Evolutionary conservation across 805 yeast genomes (phyloP).

Genomic region (Babjeviella inositovora): DNA sequence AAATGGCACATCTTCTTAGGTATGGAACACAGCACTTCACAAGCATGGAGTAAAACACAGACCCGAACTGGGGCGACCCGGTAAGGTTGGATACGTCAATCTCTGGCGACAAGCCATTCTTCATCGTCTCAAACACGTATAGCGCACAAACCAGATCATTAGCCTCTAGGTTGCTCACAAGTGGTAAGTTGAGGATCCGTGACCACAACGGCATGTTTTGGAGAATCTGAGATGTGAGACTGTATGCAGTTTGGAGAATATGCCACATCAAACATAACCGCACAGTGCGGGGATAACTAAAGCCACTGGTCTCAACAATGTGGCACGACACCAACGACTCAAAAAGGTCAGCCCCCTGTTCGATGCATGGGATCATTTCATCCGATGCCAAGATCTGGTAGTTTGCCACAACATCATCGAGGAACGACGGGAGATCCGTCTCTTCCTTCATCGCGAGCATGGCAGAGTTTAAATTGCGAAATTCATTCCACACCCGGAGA

Average conservation of each 20-base stretch:
- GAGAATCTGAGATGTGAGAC: neutral
- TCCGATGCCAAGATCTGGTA: conserved; percentile 10
- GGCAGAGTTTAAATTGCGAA: conserved; percentile 10
- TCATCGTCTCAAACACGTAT: neutral
- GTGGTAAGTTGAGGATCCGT: neutral
- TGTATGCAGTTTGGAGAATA: conserved; percentile 12
- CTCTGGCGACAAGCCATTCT: too few relatives aligned
- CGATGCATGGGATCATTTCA: conserved; percentile 9
- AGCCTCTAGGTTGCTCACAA: neutral
- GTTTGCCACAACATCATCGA: conserved; percentile 7
- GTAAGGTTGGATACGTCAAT: too few relatives aligned
- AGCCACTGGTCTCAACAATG: conserved; percentile 15
- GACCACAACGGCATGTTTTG: neutral
- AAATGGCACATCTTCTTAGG: conserved; percentile 44
- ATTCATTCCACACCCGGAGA: conserved; percentile 30
- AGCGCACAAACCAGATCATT: conserved; percentile 2
- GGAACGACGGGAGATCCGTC: conserved; percentile 1
- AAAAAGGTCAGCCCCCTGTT: conserved; percentile 18
- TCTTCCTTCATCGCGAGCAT: conserved; percentile 2
- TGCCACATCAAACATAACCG: conserved; percentile 15
- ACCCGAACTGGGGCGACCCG: too few relatives aligned
- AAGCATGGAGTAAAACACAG: conserved; percentile 33
- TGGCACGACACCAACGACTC: conserved; percentile 14
- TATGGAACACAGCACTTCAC: conserved; percentile 47
- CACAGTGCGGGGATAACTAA: conserved; percentile 15